These are phyloP conservation scores for Pseudonectria foliicola DNA, from an alignment of 2,329 filamentous ascomycete genomes.

Conservation along the genomic window DNA sequence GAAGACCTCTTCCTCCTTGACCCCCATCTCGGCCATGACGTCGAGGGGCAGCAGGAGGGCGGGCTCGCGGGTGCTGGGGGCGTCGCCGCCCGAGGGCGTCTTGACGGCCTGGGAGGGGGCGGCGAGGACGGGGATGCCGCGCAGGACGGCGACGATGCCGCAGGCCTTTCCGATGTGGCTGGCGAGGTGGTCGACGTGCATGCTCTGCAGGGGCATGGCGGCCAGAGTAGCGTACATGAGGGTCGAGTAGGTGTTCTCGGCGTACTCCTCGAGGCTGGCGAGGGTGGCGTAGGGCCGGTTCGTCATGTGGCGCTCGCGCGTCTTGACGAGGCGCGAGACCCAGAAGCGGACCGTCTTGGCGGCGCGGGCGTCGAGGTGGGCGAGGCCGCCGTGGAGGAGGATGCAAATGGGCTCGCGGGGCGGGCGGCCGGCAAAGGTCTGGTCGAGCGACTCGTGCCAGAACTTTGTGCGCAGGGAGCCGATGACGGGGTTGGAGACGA, in stretches of 20 bases:
- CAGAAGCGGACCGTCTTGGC: constrained; percentile 58
- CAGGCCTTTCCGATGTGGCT: constrained; percentile 93
- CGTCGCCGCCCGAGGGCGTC: constrained; percentile 32
- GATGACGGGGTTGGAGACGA: constrained; percentile 80
- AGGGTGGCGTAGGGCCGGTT: constrained; percentile 75
- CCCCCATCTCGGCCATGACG: constrained; percentile 72
- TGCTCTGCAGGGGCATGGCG: constrained; percentile 67
- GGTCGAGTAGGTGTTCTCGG: constrained; percentile 91
- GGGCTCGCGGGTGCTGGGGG: constrained; percentile 37
- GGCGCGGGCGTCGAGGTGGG: constrained; percentile 45
- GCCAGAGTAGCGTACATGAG: constrained; percentile 84
- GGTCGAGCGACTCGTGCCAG: constrained; percentile 79
- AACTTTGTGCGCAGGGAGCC: constrained; percentile 89
- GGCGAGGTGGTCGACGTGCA: constrained; percentile 86
- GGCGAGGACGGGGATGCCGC: constrained; percentile 82
- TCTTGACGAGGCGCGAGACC: constrained; percentile 69
- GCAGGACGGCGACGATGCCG: constrained; percentile 79
- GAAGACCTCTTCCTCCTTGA: constrained; percentile 86
- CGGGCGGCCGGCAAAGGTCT: constrained; percentile 68
- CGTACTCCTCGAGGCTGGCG: constrained; percentile 73
- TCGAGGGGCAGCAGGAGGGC: constrained; percentile 76
- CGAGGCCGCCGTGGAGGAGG: constrained; percentile 66
- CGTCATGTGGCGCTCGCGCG: constrained; percentile 74
- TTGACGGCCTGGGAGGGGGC: constrained; percentile 52
- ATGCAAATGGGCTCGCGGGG: constrained; percentile 89